Evolutionary conservation across 2,329 filamentous ascomycete species (phyloP).

Genomic region (Arthrobotrys sphaeroides): DNA sequence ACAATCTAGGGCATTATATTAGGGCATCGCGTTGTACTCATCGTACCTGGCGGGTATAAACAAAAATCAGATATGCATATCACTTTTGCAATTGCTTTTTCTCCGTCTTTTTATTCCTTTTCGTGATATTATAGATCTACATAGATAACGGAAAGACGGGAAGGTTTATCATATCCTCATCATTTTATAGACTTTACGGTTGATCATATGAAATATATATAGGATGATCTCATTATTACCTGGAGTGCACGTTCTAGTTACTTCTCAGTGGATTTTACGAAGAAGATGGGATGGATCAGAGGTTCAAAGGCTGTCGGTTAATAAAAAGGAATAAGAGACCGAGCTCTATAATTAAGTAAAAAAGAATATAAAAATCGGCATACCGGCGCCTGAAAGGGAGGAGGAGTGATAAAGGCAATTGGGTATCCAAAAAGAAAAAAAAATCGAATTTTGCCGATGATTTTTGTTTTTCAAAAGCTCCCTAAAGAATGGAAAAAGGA

Average conservation of each 20-base stretch:
- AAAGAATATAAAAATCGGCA: neutral
- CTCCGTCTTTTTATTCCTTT: neutral
- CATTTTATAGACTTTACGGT: too few species aligned
- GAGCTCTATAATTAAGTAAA: neutral
- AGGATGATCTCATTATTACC: neutral
- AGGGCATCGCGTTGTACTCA: slow-evolving; percentile 32
- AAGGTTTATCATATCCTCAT: neutral
- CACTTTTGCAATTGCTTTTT: too few species aligned
- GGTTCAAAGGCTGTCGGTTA: too few species aligned
- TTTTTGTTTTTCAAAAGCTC: neutral
- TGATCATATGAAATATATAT: neutral
- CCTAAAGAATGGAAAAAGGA: neutral
- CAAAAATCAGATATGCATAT: neutral
- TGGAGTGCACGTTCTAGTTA: too few species aligned
- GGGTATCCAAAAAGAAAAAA: neutral
- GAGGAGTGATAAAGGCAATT: too few species aligned
- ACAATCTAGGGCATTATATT: slow-evolving; percentile 35
- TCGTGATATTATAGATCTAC: slow-evolving; percentile 1
- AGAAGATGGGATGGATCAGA: too few species aligned
- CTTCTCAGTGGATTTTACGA: neutral
- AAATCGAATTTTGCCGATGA: neutral
- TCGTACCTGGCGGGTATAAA: slow-evolving; percentile 8
- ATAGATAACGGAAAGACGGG: slow-evolving; percentile 2
- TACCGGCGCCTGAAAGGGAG: too few species aligned
- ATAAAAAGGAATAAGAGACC: neutral